These are phyloP conservation scores for Pichiaceae sp. DNA, from an alignment of 1,139 yeast species.

Conservation along the genomic window DNA sequence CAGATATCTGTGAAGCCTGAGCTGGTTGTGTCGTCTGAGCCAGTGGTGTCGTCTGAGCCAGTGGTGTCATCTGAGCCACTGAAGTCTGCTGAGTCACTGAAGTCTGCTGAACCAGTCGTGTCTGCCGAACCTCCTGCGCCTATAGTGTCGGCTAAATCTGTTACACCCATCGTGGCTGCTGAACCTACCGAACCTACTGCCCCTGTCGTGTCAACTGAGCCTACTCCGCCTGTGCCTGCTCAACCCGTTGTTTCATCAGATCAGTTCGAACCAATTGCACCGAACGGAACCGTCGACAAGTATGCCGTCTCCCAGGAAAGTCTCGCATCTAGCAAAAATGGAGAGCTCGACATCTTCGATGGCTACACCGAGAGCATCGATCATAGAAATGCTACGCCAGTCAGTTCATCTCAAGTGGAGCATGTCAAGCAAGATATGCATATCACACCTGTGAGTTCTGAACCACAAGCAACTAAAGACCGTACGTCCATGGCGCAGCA, in stretches of 20 bases:
- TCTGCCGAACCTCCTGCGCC: neutral
- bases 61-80: neutral
- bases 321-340: neutral
- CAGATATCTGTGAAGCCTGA: no score
- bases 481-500: constrained; percentile 23
- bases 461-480: neutral
- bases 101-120: neutral
- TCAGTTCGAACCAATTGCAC: neutral
- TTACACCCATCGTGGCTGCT: neutral
- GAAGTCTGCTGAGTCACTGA: neutral
- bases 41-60: neutral
- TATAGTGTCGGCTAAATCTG: neutral
- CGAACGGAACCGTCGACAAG: neutral
- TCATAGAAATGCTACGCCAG: neutral
- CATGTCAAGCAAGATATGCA: neutral
- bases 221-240: neutral
- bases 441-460: neutral
- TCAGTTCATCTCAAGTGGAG: neutral
- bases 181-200: neutral
- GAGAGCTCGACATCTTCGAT: constrained; percentile 1
- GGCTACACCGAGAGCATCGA: neutral
- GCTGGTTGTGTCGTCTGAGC: no score
- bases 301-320: constrained; percentile 1
- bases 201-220: neutral
- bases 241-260: neutral